Conservation (phyloP, 306 rosid genomes). For the Gastrolobium villosum region DNA sequence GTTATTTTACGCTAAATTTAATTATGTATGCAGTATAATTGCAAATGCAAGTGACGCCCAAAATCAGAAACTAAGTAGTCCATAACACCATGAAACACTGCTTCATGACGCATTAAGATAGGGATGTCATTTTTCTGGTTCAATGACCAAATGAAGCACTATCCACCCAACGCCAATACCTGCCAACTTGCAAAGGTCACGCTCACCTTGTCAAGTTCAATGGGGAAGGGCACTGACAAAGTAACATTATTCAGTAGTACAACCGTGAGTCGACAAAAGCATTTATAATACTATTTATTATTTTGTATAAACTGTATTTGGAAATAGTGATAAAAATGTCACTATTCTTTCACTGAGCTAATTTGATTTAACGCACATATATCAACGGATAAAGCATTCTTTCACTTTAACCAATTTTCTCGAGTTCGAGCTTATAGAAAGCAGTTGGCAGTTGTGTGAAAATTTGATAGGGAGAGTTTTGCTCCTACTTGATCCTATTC, state of each 20-base stretch:
- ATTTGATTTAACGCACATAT: too few species aligned
- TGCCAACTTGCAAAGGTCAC: conserved; percentile 22
- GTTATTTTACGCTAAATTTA: conserved; percentile 20
- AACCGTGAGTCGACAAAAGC: conserved; percentile 45
- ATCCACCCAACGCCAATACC: conserved; percentile 22
- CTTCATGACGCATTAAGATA: conserved; percentile 33
- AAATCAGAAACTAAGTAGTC: conserved; percentile 32
- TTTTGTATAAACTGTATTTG: conserved; percentile 20
- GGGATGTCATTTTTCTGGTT: conserved; percentile 1
- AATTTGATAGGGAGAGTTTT: too few species aligned
- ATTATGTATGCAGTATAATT: not conserved
- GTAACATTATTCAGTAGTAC: conserved; percentile 28
- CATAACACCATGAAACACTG: conserved; percentile 34
- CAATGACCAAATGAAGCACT: conserved; percentile 44
- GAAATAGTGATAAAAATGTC: too few species aligned
- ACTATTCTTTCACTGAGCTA: too few species aligned
- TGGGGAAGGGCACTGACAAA: conserved; percentile 39
- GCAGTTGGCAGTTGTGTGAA: too few species aligned
- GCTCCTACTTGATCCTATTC: too few species aligned
- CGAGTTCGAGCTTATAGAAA: too few species aligned
- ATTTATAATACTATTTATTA: conserved; percentile 43
- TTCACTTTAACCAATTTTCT: too few species aligned
- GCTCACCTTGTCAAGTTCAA: conserved; percentile 32
- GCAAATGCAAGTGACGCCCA: conserved; percentile 15
- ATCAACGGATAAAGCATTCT: too few species aligned